Evolutionary conservation across 768 basidiomycete genomes (phyloP).

Genomic region (Pleurotus giganteus): DNA sequence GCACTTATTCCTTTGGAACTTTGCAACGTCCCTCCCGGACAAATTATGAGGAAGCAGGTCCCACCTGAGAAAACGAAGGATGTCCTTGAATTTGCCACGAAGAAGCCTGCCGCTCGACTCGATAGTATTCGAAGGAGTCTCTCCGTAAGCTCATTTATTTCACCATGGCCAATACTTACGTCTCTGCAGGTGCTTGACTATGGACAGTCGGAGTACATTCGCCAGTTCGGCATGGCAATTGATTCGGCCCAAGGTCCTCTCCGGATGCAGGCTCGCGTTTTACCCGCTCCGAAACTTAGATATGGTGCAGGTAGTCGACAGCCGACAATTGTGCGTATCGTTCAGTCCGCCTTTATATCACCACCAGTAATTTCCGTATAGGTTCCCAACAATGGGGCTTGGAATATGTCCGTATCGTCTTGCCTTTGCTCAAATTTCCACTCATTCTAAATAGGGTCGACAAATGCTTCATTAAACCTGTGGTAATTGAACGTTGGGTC

Average conservation of each 20-base stretch:
- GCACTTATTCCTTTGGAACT: constrained; percentile 63
- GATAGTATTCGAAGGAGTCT: constrained; percentile 53
- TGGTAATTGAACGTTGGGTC: constrained; percentile 54
- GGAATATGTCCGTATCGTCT: constrained; percentile 64
- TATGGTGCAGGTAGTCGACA: constrained; percentile 62
- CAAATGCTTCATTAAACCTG: constrained; percentile 64
- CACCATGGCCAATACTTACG: background rate
- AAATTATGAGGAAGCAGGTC: constrained; percentile 72
- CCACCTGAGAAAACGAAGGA: constrained; percentile 63
- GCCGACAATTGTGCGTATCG: constrained; percentile 50
- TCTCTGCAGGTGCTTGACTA: constrained; percentile 56
- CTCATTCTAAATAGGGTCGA: constrained; percentile 50
- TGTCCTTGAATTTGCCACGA: constrained; percentile 67
- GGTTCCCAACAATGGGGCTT: constrained; percentile 64
- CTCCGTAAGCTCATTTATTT: constrained; percentile 31
- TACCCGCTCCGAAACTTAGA: constrained; percentile 61
- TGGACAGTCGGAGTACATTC: constrained; percentile 73
- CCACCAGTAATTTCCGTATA: constrained; percentile 22
- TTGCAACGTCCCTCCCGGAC: constrained; percentile 56
- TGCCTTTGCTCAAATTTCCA: background rate
- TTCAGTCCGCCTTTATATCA: background rate
- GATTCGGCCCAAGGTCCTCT: constrained; percentile 48
- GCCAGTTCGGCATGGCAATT: constrained; percentile 71
- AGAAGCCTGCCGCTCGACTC: constrained; percentile 54
- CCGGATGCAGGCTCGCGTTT: constrained; percentile 56